Evolutionary conservation across 441 rosid species (phyloP).

Genomic region (Eruca vesicaria): DNA sequence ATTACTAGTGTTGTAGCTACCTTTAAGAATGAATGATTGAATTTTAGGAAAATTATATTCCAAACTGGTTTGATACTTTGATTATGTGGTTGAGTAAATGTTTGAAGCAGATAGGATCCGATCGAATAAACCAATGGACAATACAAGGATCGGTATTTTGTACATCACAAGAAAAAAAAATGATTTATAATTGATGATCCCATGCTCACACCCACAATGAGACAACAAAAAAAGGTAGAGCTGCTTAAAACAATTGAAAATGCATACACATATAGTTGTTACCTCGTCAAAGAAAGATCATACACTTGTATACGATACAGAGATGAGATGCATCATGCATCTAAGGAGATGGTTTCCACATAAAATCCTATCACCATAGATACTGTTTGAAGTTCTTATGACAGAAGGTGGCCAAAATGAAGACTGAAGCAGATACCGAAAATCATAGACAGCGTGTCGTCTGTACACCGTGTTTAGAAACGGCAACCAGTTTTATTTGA

Average conservation of each 20-base stretch:
- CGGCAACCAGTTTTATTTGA: background rate
- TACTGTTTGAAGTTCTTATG: constrained; percentile 38
- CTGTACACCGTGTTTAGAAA: background rate
- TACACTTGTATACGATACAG: constrained; percentile 47
- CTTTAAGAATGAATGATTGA: background rate
- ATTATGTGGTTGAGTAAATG: background rate
- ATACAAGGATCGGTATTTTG: too few species aligned
- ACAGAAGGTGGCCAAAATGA: constrained; percentile 70
- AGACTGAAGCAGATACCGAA: constrained; percentile 25
- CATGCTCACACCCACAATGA: too few species aligned
- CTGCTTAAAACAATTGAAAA: too few species aligned
- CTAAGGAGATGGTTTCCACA: constrained; percentile 46
- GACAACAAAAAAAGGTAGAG: too few species aligned
- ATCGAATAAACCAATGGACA: background rate
- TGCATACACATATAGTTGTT: background rate
- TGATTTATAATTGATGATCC: background rate
- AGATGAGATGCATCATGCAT: constrained; percentile 38
- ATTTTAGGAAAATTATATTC: background rate
- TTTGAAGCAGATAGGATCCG: background rate
- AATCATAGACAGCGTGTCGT: constrained; percentile 5
- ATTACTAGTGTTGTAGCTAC: too few species aligned
- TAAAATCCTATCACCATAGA: constrained; percentile 36
- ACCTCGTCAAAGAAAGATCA: constrained; percentile 75
- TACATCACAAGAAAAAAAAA: too few species aligned
- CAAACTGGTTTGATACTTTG: background rate